phyloP scores from a whole-genome alignment of 192 early-diverging fungal genomes.

The Coemansia sp. region DNA sequence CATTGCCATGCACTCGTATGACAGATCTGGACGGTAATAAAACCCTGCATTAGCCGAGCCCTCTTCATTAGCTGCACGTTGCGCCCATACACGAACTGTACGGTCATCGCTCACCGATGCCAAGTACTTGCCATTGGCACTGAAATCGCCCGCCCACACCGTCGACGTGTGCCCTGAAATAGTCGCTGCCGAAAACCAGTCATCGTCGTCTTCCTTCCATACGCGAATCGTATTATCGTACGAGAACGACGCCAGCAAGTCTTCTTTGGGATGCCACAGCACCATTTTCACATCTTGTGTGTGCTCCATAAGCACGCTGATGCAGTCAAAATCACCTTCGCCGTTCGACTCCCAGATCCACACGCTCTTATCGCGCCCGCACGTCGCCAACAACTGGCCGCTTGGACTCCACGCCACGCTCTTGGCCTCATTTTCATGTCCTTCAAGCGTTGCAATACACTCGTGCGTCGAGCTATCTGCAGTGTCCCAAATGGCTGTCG shows the following conservation, averaged over 20 bases:
- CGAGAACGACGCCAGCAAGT: conserved; percentile 80
- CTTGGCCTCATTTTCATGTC: conserved; percentile 98
- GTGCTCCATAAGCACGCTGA: conserved; percentile 94
- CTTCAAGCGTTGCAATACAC: conserved; percentile 91
- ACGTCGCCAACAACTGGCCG: conserved; percentile 86
- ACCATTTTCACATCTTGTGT: conserved; percentile 96
- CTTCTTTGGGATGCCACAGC: conserved; percentile 83
- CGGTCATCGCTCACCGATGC: conserved; percentile 87
- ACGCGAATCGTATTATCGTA: conserved; percentile 95
- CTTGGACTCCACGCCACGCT: conserved; percentile 82
- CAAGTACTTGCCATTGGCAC: conserved; percentile 61
- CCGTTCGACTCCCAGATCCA: conserved; percentile 93
- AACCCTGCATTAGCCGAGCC: conserved; percentile 56
- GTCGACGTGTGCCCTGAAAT: conserved; percentile 85
- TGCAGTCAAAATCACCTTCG: conserved; percentile 94
- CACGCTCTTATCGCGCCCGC: conserved; percentile 94
- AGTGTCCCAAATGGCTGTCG: conserved; percentile 88
- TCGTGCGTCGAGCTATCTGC: conserved; percentile 67
- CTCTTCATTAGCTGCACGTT: conserved; percentile 25
- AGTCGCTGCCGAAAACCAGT: conserved; percentile 91
- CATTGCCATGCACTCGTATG: conserved; percentile 69
- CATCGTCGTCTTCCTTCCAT: conserved; percentile 94
- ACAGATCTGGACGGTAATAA: conserved; percentile 57
- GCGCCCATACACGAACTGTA: conserved; percentile 79
- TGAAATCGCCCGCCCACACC: conserved; percentile 92